Evolutionary conservation across 1,284 basidiomycete species (phyloP), one percentile per base, ranked within the genome.

Genomic region (Hemileia vastatrix): DNA sequence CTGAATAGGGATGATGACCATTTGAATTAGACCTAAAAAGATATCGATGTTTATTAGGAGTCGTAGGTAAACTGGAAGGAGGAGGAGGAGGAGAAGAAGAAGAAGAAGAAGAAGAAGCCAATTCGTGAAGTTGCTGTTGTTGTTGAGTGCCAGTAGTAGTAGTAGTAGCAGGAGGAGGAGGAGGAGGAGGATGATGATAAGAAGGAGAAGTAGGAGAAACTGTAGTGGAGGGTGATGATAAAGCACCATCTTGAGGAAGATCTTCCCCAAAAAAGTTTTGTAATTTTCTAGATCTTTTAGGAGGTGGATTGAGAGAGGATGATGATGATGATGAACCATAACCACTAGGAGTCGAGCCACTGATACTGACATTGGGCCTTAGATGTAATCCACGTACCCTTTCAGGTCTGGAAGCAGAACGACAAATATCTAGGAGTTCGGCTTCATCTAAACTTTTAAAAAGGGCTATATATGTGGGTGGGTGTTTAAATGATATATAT

Each of bases 341-440:
- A n/a, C n/a, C n/a, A n/a, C n/a, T n/a, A n/a, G n/a, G n/a, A n/a
- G n/a, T n/a, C n/a, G n/a, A n/a, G n/a, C n/a, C n/a, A n/a, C n/a
- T n/a, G n/a, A n/a, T n/a, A n/a, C n/a, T n/a, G n/a, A n/a, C n/a
- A n/a, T n/a, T 74, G 66, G 79, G 79, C 33, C 87, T 84, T 11
- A 98, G 79, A 0, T 84, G 85, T 2, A 98, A 80, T 0, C 90
- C 90, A 57, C 86, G 83, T 68, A 92, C 87, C 40, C 93, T 85
- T 21, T 84, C 83, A 0, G 77, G 76, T 6, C 87, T 85, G 68
- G 90, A 85, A 52, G 88, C 84, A 2, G 87, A 85, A 62, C 89
- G 87, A 72, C 93, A 96, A 40, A 97, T 84, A 0, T 84, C 82
- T 63, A 95, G 79, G 0, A 99, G 78, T 70, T 92, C 88, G 2